Evolutionary conservation across 768 basidiomycete genomes (phyloP).

Genomic region (Cystobasidium tubakii): DNA sequence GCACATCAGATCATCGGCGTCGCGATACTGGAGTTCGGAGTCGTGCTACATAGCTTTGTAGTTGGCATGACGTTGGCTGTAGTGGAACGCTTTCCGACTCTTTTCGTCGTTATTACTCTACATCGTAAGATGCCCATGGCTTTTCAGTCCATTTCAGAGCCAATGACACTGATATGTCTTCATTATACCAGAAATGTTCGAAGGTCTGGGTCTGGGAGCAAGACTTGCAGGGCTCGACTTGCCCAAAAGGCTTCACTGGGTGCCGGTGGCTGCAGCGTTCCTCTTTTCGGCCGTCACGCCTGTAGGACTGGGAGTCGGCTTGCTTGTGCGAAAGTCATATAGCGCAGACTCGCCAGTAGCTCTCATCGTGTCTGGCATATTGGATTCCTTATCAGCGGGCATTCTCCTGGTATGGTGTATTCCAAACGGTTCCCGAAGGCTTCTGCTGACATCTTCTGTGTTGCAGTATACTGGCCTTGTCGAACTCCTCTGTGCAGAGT

Average conservation of each 20-base stretch:
- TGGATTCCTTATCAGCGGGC: constrained; percentile 79
- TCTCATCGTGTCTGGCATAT: constrained; percentile 71
- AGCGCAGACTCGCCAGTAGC: constrained; percentile 71
- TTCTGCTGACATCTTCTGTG: neutral
- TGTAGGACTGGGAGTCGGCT: constrained; percentile 54
- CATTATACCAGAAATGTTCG: constrained; percentile 66
- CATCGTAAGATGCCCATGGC: too few species aligned
- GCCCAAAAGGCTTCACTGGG: constrained; percentile 44
- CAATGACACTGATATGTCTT: too few species aligned
- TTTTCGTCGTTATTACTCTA: constrained; percentile 80
- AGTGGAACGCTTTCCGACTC: constrained; percentile 64
- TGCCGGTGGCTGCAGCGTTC: constrained; percentile 60
- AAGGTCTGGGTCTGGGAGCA: constrained; percentile 86
- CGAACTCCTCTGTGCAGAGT: constrained; percentile 88
- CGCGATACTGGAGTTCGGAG: constrained; percentile 88
- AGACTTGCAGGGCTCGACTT: constrained; percentile 68
- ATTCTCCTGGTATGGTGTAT: constrained; percentile 55
- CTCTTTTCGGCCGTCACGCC: constrained; percentile 75
- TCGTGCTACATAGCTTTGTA: constrained; percentile 80
- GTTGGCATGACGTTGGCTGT: constrained; percentile 88
- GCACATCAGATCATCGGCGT: constrained; percentile 62
- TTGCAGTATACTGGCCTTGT: constrained; percentile 63
- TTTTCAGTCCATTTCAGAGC: too few species aligned
- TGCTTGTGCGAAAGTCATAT: constrained; percentile 57
- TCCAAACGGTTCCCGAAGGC: neutral